Evolutionary conservation across 345 rosid genomes (phyloP).

Genomic region (Diplotaxis tenuifolia): DNA sequence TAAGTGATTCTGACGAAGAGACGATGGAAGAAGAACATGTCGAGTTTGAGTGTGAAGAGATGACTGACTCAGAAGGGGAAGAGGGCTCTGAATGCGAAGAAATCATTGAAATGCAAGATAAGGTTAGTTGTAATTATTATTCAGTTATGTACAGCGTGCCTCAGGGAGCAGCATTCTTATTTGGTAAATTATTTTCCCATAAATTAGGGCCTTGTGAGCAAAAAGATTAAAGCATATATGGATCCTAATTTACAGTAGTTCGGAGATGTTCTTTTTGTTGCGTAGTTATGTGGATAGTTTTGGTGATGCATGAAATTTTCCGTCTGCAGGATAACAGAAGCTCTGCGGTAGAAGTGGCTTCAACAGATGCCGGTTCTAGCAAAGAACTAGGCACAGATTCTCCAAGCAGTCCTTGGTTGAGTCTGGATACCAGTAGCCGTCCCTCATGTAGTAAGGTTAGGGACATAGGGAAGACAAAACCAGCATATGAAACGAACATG

Average conservation of each 20-base stretch:
- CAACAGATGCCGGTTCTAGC: conserved; percentile 35
- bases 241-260: conserved; percentile 15
- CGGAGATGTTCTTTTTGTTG: conserved; percentile 7
- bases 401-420: conserved; percentile 64
- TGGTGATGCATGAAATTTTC: conserved; percentile 23
- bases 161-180: conserved; percentile 3
- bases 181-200: neutral
- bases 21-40: conserved; percentile 71
- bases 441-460: conserved; percentile 36
- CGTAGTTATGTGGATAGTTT: conserved; percentile 12
- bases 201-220: conserved; percentile 19
- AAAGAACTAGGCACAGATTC: conserved; percentile 48
- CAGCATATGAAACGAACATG: conserved; percentile 27
- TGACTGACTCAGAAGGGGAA: conserved; percentile 96
- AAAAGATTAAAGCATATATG: neutral
- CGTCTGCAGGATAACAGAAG: conserved; percentile 46
- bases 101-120: conserved; percentile 42
- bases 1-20: conserved; percentile 95
- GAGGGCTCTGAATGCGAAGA: conserved; percentile 51
- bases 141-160: conserved; percentile 3
- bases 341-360: conserved; percentile 30
- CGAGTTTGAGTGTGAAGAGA: conserved; percentile 97
- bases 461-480: conserved; percentile 32
- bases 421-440: conserved; percentile 58
- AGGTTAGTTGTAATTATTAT: conserved; percentile 42